Base-by-base conservation (phyloP, 2,329 filamentous ascomycete genomes). In the Pseudogymnoascus sp. region DNA sequence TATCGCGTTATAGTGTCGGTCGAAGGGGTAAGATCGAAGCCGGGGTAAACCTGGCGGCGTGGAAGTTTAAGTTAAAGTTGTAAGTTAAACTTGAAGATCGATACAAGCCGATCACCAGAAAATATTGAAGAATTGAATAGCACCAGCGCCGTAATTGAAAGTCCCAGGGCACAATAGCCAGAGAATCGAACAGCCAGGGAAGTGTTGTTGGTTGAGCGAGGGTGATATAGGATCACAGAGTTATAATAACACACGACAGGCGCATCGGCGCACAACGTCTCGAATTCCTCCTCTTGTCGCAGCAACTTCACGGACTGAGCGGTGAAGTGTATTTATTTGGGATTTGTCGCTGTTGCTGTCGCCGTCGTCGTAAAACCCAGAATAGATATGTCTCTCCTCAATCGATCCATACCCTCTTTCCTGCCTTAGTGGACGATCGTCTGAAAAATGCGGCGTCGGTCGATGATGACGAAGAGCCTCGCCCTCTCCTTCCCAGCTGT, bases 1-100 rank as follows among this genome's bases (percentile, higher is more conserved):
- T 43, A n/a, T 37, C 39, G 60, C 61, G 39, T 59, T 62, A 30
- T 60, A 58, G 64, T 60, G 63, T 64, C 57, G 37, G 58, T 53
- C 43, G n/a, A 18, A 6, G 43, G 6, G 14, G n/a, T 53, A 8
- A 33, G 43, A 53, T 53, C 9, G 25, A 3, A 33, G 43, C 43
- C n/a, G 18, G 8, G 43, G 25, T 50, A 14, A 18, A 18, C 22
- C 22, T 30, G 43, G 18, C 6, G 39, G 14, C 2, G 30, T 33
- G 12, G 9, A 30, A 1, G 41, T 43, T 25, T 22, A 30, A 50
- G 43, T 50, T 30, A 25, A 50, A 50, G 22, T 50, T 50, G 3
- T 15, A 47, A 47, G 41, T 28, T 47, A 28, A 28, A 28, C 22
- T 28, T 18, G 39, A 18, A 53, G 43, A 33, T 53, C 43, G 43